Evolutionary conservation across 257 asterid species (phyloP), one percentile per base, ranked within the genome.

Genomic region (Hygrophila difformis): DNA sequence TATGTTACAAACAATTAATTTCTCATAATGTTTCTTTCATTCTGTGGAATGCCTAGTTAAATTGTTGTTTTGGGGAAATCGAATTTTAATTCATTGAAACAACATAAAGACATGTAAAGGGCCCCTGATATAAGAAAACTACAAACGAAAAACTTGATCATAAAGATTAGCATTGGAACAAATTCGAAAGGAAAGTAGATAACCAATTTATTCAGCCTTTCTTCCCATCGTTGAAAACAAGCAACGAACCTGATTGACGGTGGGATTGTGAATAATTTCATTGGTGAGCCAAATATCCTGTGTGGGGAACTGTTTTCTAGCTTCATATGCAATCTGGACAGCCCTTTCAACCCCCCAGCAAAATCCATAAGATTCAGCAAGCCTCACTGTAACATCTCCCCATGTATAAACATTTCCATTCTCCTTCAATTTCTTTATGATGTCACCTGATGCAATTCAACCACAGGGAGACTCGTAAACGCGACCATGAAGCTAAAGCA

Each of bases 291-390:
- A 89, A 35, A 89, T 80, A 56, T 59, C 82, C 77, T 85, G 93
- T 1, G 79, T 48, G 0, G 88, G 96, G 55, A 82, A 91, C 72
- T 85, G 98, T 33, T 73, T 80, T 56, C 96, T 74, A 33, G 96
- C 93, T 64, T 91, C 98, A 63, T 91, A 91, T 22, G 94, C 98
- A 55, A 91, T 91, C 82, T 91, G 96, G 50, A 91, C 93, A 23
- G 98, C 98, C 28, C 98, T 81, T 71, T 91, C 94, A n/a, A 86
- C 98, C 0, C 98, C 98, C 96, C 95, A 86, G 77, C 98, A 91
- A 39, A 91, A 82, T 22, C 96, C 98, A 76, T 82, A 86, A 31
- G 96, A 56, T 65, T 85, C 98, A 1, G 98, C 98, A 62, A 91
- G 94, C 72, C 73, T 82, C 21, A 91, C 84, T 0, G 94, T 91